These are phyloP conservation scores for Sporobolomyces roseus DNA, from an alignment of 768 basidiomycete species.

Conservation along the genomic window DNA sequence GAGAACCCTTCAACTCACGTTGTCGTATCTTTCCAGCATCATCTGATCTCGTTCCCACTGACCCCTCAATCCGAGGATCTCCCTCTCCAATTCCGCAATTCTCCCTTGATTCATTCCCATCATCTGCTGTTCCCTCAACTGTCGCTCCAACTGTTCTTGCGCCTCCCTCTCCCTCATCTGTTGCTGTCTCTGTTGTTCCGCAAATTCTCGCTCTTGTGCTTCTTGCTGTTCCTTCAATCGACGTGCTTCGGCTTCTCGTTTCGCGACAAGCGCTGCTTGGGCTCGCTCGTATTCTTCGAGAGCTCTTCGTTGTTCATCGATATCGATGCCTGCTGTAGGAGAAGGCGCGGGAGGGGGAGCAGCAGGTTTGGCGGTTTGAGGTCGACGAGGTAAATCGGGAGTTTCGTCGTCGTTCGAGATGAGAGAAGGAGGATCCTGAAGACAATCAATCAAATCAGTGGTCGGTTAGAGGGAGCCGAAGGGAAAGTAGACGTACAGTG, in stretches of 20 bases:
- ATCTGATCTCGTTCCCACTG: slow-evolving; percentile 98
- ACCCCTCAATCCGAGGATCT: slow-evolving; percentile 86
- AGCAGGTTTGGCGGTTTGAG: slow-evolving; percentile 59
- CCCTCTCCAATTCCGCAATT: slow-evolving; percentile 76
- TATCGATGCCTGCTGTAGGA: slow-evolving; percentile 59
- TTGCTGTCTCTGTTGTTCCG: slow-evolving; percentile 78
- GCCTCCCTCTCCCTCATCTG: slow-evolving; percentile 81
- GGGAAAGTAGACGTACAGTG: slow-evolving; percentile 56
- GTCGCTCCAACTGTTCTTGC: slow-evolving; percentile 69
- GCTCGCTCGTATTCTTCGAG: slow-evolving; percentile 95
- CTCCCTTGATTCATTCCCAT: slow-evolving; percentile 64
- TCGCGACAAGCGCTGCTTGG: slow-evolving; percentile 76
- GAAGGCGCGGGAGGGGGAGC: slow-evolving; percentile 70
- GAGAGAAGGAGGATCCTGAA: slow-evolving; percentile 91
- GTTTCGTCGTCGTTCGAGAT: slow-evolving; percentile 66
- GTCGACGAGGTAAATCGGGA: slow-evolving; percentile 82
- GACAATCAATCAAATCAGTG: background rate
- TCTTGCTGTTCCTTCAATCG: slow-evolving; percentile 71
- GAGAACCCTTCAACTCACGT: too few relatives aligned
- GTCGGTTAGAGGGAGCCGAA: background rate
- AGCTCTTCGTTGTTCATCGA: slow-evolving; percentile 87
- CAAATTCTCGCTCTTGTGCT: slow-evolving; percentile 80
- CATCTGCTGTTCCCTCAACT: slow-evolving; percentile 74
- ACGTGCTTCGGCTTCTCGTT: slow-evolving; percentile 77
- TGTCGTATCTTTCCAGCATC: slow-evolving; percentile 93